These are phyloP conservation scores for Fraxinus greggii DNA, from an alignment of 305 asterid species.

Conservation along the genomic window DNA sequence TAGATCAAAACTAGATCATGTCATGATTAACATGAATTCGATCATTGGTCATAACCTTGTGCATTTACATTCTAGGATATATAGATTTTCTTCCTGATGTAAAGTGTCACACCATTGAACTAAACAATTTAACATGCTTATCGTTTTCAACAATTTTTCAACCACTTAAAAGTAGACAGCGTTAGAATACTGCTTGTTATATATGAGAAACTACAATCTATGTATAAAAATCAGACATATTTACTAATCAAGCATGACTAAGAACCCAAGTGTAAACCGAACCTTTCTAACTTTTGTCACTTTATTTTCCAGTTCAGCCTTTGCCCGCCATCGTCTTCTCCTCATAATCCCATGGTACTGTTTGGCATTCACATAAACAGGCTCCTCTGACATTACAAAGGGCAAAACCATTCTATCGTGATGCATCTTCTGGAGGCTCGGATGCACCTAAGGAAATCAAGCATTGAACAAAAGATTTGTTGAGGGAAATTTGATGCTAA, in stretches of 20 bases:
- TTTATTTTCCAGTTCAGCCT: constrained; percentile 49
- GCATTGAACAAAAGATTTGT: not conserved
- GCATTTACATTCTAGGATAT: not conserved
- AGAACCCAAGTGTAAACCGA: not conserved
- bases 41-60: not conserved
- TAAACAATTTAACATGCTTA: not conserved
- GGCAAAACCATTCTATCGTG: constrained; percentile 22
- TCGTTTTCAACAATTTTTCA: not conserved
- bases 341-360: constrained; percentile 54
- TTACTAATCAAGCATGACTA: not conserved
- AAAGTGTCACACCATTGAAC: not conserved
- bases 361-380: constrained; percentile 51
- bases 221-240: not conserved
- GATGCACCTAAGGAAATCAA: constrained; percentile 27
- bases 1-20: not conserved
- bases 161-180: not conserved
- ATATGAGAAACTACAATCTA: not conserved
- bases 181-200: not conserved
- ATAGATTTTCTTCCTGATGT: not conserved
- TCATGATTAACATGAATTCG: not conserved
- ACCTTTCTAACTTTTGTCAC: constrained; percentile 40
- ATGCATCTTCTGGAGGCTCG: constrained; percentile 21
- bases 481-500: not conserved
- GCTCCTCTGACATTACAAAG: constrained; percentile 35
- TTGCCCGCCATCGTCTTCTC: constrained; percentile 48